phyloP scores from a whole-genome alignment of 495 filamentous ascomycete genomes.

The Aspergillus bertholletiae region DNA sequence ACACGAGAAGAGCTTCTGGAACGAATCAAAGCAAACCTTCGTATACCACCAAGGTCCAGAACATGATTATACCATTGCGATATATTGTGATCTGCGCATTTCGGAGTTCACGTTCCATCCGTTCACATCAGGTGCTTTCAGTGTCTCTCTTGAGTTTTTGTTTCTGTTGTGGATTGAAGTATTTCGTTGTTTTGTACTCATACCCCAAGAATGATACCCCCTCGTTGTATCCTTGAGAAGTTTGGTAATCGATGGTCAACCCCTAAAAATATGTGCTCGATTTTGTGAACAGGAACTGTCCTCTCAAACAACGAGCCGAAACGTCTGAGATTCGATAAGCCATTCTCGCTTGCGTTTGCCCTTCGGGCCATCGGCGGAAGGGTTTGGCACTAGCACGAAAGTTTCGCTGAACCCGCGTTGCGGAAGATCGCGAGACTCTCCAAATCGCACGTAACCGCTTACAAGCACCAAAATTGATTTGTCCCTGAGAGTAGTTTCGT shows the following conservation, averaged over 20 bases:
- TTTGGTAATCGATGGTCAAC: background rate
- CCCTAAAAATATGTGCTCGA: background rate
- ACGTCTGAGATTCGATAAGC: constrained; percentile 73
- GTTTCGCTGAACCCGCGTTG: constrained; percentile 69
- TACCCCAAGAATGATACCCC: constrained; percentile 8
- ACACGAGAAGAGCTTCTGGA: constrained; percentile 75
- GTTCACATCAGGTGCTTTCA: background rate
- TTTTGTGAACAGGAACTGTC: background rate
- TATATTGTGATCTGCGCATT: background rate
- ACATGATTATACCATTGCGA: constrained; percentile 1
- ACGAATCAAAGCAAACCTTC: constrained; percentile 75
- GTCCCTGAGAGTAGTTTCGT: constrained; percentile 44
- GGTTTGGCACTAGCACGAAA: constrained; percentile 75
- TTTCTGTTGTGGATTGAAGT: background rate
- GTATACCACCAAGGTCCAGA: constrained; percentile 34
- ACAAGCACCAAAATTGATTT: constrained; percentile 69
- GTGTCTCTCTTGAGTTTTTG: background rate
- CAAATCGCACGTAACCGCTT: constrained; percentile 63
- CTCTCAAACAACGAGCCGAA: constrained; percentile 54
- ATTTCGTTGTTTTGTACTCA: constrained; percentile 8
- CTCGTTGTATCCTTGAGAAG: background rate
- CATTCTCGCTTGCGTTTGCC: constrained; percentile 51
- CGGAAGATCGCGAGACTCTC: constrained; percentile 48
- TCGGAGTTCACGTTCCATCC: background rate
- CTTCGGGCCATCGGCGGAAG: constrained; percentile 44